Base-by-base conservation (phyloP, 331 rosid species). In the Ulmus americana region DNA sequence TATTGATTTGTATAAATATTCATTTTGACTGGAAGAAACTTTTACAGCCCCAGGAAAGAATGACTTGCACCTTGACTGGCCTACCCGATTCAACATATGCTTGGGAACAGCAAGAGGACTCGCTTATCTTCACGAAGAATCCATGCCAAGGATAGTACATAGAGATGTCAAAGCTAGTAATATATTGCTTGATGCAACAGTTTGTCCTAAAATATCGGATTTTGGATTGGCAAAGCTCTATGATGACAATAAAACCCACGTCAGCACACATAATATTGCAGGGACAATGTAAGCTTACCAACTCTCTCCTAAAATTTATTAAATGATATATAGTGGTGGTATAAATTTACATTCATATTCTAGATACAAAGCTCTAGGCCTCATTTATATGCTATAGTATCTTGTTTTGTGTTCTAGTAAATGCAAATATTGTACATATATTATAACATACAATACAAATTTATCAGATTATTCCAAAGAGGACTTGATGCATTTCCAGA, bases 161-260 rank as follows among this genome's bases (percentile, higher is more conserved):
- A 49, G 59, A 59, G 73, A 68, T 40, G 65, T 68, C 59, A 68
- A 68, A 40, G 65, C 73, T 3, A 69, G 59, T 40, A 69, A 69
- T 69, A 69, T 69, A 7, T 49, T 69, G 65, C 66, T 69, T 0
- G 66, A 28, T 28, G 35, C 35, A 2, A 2, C 35, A 28, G 3
- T 28, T 0, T 28, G 35, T 28, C 35, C 35, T 28, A 28, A 28
- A 28, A 28, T 28, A 28, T 28, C 35, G 3, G 35, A 28, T 28
- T 28, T 28, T 28, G 66, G 66, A 38, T 18, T 18, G 28, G 66
- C 73, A 6, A 68, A 68, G 65, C 73, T 68, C 22, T 57, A 38
- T 59, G 65, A 58, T 46, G 73, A 58, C 1, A 3, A 18, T 4
- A 68, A 57, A 49, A 68, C 73, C 7, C 73, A 68, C 65, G 40